These are phyloP conservation scores for Spinacia oleracea DNA, from an alignment of 179 eudicot genomes.

Conservation along the genomic window DNA sequence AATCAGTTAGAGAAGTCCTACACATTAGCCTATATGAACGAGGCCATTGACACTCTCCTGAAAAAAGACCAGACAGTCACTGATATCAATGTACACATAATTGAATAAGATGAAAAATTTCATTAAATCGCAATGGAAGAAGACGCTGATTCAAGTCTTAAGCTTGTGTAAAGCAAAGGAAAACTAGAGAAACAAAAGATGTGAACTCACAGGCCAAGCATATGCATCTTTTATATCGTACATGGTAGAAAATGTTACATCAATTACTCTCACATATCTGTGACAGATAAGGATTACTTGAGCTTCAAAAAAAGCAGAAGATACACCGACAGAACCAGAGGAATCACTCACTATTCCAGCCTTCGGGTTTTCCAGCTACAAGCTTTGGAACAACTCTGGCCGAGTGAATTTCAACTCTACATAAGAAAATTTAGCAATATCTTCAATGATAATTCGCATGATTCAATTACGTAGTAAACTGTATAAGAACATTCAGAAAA, in stretches of 20 bases:
- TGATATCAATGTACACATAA: not conserved
- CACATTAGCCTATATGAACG: constrained; percentile 46
- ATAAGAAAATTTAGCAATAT: constrained; percentile 13
- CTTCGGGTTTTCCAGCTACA: constrained; percentile 56
- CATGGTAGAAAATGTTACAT: not conserved
- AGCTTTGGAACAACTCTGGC: constrained; percentile 44
- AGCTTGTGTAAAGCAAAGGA: not conserved
- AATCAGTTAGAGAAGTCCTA: constrained; percentile 47
- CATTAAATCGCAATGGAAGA: not conserved
- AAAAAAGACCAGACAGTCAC: constrained; percentile 6
- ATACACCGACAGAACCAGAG: not conserved
- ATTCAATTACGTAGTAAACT: not conserved
- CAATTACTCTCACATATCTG: not conserved
- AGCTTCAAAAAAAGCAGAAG: constrained; percentile 3
- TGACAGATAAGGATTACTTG: not conserved
- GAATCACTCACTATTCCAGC: constrained; percentile 53
- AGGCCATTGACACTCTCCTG: constrained; percentile 69
- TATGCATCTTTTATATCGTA: not conserved
- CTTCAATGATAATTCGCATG: not conserved
- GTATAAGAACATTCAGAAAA: constrained; percentile 6
- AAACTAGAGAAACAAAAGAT: not conserved
- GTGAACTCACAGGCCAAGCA: not conserved
- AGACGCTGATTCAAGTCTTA: not conserved
- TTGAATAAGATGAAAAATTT: not conserved
- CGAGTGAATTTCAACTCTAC: constrained; percentile 59